Evolutionary conservation across 1,284 basidiomycete genomes (phyloP).

Genomic region (Ustilago bromivora): DNA sequence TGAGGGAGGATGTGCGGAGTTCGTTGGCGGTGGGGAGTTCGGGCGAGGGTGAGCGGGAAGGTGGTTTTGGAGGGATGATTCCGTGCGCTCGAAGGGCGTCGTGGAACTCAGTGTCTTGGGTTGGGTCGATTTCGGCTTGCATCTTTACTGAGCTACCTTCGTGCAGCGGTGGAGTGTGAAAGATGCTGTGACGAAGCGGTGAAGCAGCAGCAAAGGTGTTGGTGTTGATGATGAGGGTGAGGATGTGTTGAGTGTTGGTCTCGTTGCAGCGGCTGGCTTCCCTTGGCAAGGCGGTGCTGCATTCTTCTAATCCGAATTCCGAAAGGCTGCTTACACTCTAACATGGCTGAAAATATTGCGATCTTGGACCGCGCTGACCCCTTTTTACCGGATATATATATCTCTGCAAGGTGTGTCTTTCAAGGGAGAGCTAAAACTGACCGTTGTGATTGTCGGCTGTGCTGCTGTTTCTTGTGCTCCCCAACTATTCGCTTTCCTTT

Average conservation of each 20-base stretch:
- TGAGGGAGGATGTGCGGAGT: slow-evolving; percentile 41
- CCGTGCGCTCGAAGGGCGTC: slow-evolving; percentile 66
- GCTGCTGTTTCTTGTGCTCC: neutral
- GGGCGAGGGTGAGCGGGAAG: slow-evolving; percentile 66
- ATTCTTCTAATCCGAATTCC: slow-evolving; percentile 12
- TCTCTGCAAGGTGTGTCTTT: neutral
- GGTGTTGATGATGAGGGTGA: too few relatives aligned
- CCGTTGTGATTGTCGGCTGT: neutral
- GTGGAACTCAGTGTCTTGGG: slow-evolving; percentile 67
- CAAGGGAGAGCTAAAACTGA: slow-evolving; percentile 1
- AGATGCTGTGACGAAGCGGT: neutral
- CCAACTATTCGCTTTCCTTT: too few relatives aligned
- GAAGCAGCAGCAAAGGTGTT: neutral
- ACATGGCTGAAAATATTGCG: neutral
- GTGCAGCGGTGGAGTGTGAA: neutral
- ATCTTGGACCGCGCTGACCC: neutral
- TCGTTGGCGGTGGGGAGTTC: slow-evolving; percentile 56
- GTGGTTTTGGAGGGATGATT: slow-evolving; percentile 66
- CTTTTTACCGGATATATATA: neutral
- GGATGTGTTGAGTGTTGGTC: neutral
- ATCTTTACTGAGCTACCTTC: slow-evolving; percentile 7
- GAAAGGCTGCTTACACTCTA: neutral
- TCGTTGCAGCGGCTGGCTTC: neutral
- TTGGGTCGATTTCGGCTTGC: slow-evolving; percentile 61
- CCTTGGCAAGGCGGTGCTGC: neutral